Base-by-base conservation (phyloP, 2,329 filamentous ascomycete genomes). In the Myriosclerotinia duriaeana region DNA sequence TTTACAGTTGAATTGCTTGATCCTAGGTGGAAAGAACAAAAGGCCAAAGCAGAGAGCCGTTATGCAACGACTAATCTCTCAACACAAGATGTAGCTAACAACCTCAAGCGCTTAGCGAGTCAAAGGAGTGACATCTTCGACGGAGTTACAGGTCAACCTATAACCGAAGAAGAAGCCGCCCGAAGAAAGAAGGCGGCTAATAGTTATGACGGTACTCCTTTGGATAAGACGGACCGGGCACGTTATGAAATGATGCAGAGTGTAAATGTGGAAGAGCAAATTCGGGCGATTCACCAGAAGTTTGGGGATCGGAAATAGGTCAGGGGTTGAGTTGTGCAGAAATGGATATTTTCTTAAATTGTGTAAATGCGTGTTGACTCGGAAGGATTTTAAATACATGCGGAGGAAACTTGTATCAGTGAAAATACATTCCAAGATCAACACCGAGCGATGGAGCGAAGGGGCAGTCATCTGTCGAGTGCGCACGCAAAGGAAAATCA, bases 21-120 rank as follows among this genome's bases (percentile, higher is more conserved):
- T 76, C 94, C 94, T 0, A 87, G 90, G 67, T 98, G 94, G 93
- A 96, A 96, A 77, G 93, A 97, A 76, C 93, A 98, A 77, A 92
- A 93, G 72, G 90, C 91, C 67, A 96, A 96, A 77, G 88, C 91
- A 20, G 92, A 97, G 55, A 87, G 90, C 15, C 89, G 94, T 69
- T 92, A 90, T 70, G 87, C 91, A 1, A 93, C 91, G 0, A 96
- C 93, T 12, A 97, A 96, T 73, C 80, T 97, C 12, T 91, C 90
- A 0, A 94, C 92, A 4, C 87, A 85, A 44, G 94, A 98, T 72
- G 92, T 96, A 55, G 93, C 93, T 62, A 93, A 92, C 77, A 97
- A 98, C 76, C 85, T 98, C 70, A 98, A 98, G 82, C 89, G 94
- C n/a, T 83, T 98, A 62, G 93, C 93, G 34, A 93, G 91, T 71